Percentiles rank a stretch among this genome's conserved stretches.
Evolutionary conservation across 2,329 filamentous ascomycete species (phyloP).

Genomic region (Emergomyces pasteurianus): DNA sequence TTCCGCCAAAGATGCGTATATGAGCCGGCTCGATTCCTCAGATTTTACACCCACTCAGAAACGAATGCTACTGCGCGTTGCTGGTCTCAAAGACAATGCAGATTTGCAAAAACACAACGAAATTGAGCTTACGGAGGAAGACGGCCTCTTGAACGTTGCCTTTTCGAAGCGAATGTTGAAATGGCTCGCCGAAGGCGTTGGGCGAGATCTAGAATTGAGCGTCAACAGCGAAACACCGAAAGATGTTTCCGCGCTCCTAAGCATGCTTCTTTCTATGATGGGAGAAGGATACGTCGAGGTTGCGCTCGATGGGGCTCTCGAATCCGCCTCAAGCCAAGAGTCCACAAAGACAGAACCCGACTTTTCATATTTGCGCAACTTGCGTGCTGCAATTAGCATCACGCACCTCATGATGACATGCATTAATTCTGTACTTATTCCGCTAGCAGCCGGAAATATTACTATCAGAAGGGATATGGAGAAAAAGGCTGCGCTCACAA

Average conservation of each 20-base stretch:
- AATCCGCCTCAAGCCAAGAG: slow-evolving; percentile 66
- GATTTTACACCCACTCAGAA: slow-evolving; percentile 83
- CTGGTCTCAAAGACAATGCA: slow-evolving; percentile 59
- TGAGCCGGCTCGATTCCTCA: slow-evolving; percentile 76
- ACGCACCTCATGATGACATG: slow-evolving; percentile 89
- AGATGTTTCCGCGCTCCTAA: slow-evolving; percentile 75
- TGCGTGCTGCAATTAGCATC: slow-evolving; percentile 75
- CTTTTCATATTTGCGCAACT: slow-evolving; percentile 64
- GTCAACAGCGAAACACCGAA: slow-evolving; percentile 82
- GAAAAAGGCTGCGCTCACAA: slow-evolving; percentile 60
- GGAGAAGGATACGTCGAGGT: slow-evolving; percentile 66
- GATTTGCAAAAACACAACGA: slow-evolving; percentile 63
- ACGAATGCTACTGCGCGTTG: slow-evolving; percentile 77
- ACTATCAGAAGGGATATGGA: slow-evolving; percentile 86
- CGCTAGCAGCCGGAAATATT: slow-evolving; percentile 76
- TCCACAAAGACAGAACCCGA: slow-evolving; percentile 75
- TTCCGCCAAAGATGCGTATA: slow-evolving; percentile 80
- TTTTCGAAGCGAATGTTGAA: slow-evolving; percentile 96
- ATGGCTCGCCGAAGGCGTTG: slow-evolving; percentile 92
- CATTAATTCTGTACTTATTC: slow-evolving; percentile 79
- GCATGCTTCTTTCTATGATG: slow-evolving; percentile 74
- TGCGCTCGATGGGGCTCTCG: slow-evolving; percentile 56
- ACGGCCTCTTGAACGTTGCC: slow-evolving; percentile 69
- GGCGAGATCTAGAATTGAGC: slow-evolving; percentile 80
- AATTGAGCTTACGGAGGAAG: slow-evolving; percentile 80